phyloP scores from a whole-genome alignment of 1,284 basidiomycete species.

The Heterobasidion annosum region DNA sequence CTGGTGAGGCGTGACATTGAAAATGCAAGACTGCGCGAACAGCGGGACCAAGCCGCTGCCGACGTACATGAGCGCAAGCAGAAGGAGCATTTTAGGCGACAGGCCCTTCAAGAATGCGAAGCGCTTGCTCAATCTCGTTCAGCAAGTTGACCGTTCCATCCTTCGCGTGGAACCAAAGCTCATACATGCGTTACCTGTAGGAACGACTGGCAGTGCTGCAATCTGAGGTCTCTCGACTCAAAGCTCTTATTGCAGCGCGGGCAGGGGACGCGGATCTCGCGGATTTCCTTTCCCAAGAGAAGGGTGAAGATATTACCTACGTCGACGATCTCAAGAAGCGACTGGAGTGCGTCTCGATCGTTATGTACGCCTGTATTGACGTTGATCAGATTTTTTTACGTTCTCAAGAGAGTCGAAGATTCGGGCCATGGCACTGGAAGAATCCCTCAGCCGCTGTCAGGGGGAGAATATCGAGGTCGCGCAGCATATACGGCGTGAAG shows the following conservation, averaged over 20 bases:
- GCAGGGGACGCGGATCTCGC: constrained; percentile 68
- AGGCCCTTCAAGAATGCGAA: constrained; percentile 67
- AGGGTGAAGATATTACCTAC: constrained; percentile 49
- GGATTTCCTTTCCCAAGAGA: constrained; percentile 56
- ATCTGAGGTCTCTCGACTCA: constrained; percentile 72
- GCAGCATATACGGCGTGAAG: constrained; percentile 40
- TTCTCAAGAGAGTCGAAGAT: constrained; percentile 41
- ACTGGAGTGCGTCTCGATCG: constrained; percentile 39
- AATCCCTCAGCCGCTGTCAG: constrained; percentile 34
- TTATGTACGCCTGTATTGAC: constrained; percentile 6
- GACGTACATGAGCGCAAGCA: constrained; percentile 71
- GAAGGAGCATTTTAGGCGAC: constrained; percentile 53
- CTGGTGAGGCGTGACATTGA: constrained; percentile 61
- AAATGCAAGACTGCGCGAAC: constrained; percentile 67
- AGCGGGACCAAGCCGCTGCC: constrained; percentile 68
- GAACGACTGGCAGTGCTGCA: constrained; percentile 70
- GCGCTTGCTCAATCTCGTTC: constrained; percentile 61
- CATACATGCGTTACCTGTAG: constrained; percentile 24
- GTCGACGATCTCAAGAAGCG: constrained; percentile 54
- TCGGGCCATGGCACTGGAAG: constrained; percentile 41
- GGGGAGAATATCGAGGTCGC: constrained; percentile 39
- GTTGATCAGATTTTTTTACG: background rate
- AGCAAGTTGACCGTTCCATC: constrained; percentile 29
- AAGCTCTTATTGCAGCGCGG: constrained; percentile 70
- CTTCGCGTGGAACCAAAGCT: constrained; percentile 7